Evolutionary conservation across 176 grass and related monocot species (phyloP).

Genomic region (Pontederia crassipes): DNA sequence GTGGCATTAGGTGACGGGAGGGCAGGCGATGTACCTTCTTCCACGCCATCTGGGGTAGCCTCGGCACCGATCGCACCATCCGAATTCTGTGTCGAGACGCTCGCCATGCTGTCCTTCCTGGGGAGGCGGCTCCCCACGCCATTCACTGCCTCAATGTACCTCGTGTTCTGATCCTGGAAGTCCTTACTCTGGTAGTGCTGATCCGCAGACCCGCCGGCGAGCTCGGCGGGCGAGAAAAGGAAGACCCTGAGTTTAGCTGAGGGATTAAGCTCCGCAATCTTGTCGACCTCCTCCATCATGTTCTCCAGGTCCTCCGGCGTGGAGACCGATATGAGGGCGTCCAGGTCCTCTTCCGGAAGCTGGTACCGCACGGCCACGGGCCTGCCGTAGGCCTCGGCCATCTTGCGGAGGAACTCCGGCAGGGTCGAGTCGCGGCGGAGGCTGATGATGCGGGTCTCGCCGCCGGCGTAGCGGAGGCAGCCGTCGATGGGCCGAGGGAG

Average conservation of each 20-base stretch:
- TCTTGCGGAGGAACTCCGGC: slow-evolving; percentile 32
- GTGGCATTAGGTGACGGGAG: slow-evolving; percentile 43
- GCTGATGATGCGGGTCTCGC: slow-evolving; percentile 87
- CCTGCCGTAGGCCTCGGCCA: slow-evolving; percentile 52
- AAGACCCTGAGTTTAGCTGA: slow-evolving; percentile 76
- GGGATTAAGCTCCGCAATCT: slow-evolving; percentile 27
- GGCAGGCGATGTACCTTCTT: slow-evolving; percentile 29
- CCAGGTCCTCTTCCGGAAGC: slow-evolving; percentile 87
- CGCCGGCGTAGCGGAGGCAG: slow-evolving; percentile 78
- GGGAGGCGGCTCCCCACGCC: slow-evolving; percentile 1
- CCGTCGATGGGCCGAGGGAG: slow-evolving; percentile 79
- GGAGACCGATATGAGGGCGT: slow-evolving; percentile 91
- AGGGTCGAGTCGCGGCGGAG: slow-evolving; percentile 47
- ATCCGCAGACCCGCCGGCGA: background rate
- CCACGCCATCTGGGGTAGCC: background rate
- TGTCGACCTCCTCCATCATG: slow-evolving; percentile 96
- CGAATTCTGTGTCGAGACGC: slow-evolving; percentile 39
- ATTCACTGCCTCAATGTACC: slow-evolving; percentile 18
- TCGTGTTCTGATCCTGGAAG: background rate
- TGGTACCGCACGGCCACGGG: slow-evolving; percentile 70
- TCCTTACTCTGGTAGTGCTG: background rate
- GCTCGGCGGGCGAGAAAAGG: slow-evolving; percentile 17
- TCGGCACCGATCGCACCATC: slow-evolving; percentile 23
- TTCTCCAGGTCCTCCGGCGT: slow-evolving; percentile 90
- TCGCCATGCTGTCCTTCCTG: slow-evolving; percentile 25